Percentiles rank a stretch among this genome's conserved stretches.
phyloP scores from a whole-genome alignment of 2,329 filamentous ascomycete genomes.

The Rasamsonia emersonii region DNA sequence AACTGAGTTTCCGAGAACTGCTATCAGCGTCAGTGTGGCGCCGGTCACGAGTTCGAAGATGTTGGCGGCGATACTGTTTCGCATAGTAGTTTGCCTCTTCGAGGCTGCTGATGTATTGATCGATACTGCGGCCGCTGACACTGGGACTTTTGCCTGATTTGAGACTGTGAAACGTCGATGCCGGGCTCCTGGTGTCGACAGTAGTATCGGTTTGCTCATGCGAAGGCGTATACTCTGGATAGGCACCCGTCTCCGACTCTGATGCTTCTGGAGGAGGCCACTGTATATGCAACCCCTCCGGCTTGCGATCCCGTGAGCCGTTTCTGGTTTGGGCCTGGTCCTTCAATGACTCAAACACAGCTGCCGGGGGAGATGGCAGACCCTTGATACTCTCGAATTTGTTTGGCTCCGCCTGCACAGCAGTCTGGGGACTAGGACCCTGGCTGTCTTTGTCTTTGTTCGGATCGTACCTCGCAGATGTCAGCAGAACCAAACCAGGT shows the following conservation, averaged over 20 bases:
- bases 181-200: constrained; percentile 32
- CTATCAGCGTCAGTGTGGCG: constrained; percentile 33
- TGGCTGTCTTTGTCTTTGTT: constrained; percentile 22
- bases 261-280: constrained; percentile 44
- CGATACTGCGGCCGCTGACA: constrained; percentile 57
- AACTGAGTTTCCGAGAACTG: constrained; percentile 40
- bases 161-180: constrained; percentile 38
- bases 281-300: constrained; percentile 62
- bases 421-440: constrained; percentile 48
- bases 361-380: constrained; percentile 61
- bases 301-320: constrained; percentile 68
- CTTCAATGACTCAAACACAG: constrained; percentile 54
- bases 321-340: constrained; percentile 48
- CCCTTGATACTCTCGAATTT: constrained; percentile 46
- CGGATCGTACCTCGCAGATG: constrained; percentile 39
- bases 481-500: constrained; percentile 29
- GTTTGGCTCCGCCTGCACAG: constrained; percentile 60
- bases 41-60: constrained; percentile 44
- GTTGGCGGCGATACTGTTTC: constrained; percentile 39
- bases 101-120: constrained; percentile 79
- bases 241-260: constrained; percentile 37
- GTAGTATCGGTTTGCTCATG: constrained; percentile 48
- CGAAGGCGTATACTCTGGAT: constrained; percentile 48
- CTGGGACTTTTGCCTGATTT: constrained; percentile 47
- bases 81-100: constrained; percentile 64